These are phyloP conservation scores for Emmonsiellopsis sp. DNA, from an alignment of 2,329 filamentous ascomycete species.

Conservation along the genomic window DNA sequence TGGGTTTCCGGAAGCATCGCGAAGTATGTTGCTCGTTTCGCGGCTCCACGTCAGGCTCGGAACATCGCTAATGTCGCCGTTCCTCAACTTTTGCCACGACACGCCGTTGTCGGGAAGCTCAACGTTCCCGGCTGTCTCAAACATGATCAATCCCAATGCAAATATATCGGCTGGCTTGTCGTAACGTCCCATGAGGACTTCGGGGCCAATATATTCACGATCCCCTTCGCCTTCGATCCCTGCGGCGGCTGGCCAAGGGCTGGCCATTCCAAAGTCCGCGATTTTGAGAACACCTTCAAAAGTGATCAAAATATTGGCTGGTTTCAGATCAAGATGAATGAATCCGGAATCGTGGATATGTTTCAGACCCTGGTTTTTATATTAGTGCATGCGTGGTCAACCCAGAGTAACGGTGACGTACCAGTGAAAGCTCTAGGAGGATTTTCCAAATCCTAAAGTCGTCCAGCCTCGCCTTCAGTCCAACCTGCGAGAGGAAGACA, in stretches of 20 bases:
- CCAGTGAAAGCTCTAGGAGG: conserved; percentile 71
- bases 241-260: conserved; percentile 63
- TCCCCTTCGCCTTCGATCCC: conserved; percentile 87
- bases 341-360: conserved; percentile 86
- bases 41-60: conserved; percentile 77
- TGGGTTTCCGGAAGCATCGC: conserved; percentile 66
- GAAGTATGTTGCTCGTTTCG: conserved; percentile 58
- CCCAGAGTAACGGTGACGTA: conserved; percentile 40
- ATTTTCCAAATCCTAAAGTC: conserved; percentile 99
- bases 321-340: conserved; percentile 59
- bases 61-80: conserved; percentile 80
- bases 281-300: conserved; percentile 59
- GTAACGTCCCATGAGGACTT: conserved; percentile 76
- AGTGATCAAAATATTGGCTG: conserved; percentile 57
- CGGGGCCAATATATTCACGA: conserved; percentile 89
- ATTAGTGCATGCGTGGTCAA: conserved; percentile 15
- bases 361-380: conserved; percentile 59
- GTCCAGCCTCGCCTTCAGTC: conserved; percentile 76
- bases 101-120: conserved; percentile 86
- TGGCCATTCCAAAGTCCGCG: conserved; percentile 63
- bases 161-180: conserved; percentile 93
- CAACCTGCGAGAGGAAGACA: conserved; percentile 72
- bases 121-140: conserved; percentile 91
- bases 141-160: conserved; percentile 84
- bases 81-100: conserved; percentile 81